phyloP scores from a whole-genome alignment of 345 rosid genomes.

The Geranium rotundifolium region DNA sequence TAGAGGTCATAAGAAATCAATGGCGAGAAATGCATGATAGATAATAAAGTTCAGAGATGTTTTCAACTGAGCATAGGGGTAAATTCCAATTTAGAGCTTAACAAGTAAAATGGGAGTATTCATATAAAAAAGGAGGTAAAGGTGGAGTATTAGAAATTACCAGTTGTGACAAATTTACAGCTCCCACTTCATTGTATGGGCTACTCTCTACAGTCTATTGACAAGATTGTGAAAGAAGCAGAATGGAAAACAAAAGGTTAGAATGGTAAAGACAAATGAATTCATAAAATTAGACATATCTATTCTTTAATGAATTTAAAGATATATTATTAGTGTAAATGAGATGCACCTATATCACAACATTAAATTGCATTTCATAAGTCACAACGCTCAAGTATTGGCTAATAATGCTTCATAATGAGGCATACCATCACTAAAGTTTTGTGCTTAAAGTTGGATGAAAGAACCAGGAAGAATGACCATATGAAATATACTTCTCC shows the following conservation, averaged over 20 bases:
- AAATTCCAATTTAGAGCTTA: not conserved
- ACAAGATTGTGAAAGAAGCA: slow-evolving; percentile 13
- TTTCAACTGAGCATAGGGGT: not conserved
- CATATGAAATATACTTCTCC: not conserved
- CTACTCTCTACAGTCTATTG: slow-evolving; percentile 89
- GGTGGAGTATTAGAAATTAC: slow-evolving; percentile 35
- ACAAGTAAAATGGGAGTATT: slow-evolving; percentile 1
- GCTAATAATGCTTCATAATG: not conserved
- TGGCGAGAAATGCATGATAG: not conserved
- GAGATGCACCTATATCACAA: not conserved
- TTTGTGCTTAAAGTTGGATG: not conserved
- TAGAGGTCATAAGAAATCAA: slow-evolving; percentile 21
- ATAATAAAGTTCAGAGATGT: not conserved
- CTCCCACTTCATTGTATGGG: slow-evolving; percentile 72
- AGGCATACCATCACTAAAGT: not conserved
- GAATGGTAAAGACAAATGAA: not conserved
- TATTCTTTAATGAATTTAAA: not conserved
- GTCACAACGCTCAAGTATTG: not conserved
- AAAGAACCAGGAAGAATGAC: not conserved
- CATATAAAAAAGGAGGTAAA: not conserved
- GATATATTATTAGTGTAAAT: too few relatives aligned
- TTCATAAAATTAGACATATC: not conserved
- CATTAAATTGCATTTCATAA: not conserved
- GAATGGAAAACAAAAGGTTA: slow-evolving; percentile 9
- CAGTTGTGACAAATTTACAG: slow-evolving; percentile 91